Base-by-base conservation (phyloP, 1,284 basidiomycete genomes). In the Bjerkandera adusta region DNA sequence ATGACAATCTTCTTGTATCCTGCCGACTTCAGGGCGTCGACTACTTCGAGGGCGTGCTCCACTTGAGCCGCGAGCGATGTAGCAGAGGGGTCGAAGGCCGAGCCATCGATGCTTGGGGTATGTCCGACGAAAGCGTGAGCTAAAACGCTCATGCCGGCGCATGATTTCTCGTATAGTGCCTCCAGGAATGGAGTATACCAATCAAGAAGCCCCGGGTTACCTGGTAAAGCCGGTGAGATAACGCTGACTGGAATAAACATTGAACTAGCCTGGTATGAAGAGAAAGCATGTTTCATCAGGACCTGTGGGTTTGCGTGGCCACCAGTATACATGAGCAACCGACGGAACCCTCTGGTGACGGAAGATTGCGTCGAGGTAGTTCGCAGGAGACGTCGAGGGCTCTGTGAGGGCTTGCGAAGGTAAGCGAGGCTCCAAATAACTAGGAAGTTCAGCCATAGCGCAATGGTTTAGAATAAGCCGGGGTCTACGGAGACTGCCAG, bases 121-220 rank as follows among this genome's bases (percentile, higher is more conserved):
- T 79, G 79, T 37, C 75, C 75, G 12, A 83, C 60, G 58, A 80
- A 73, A 16, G 73, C 71, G 57, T 77, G 76, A 11, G 71, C 74
- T 13, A 83, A 60, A 33, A 83, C 74, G 11, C 75, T 72, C 16
- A 80, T 54, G 32, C 62, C 62, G 13, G 53, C 58, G 6, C 63
- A 64, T 11, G 59, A 62, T 32, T 66, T 63, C 13, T 62, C 55
- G 45, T 76, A 64, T 7, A 84, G 57, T 1, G 63, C 68, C 20
- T 70, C 67, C 15, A 85, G 66, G 55, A 83, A 85, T 8, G 72
- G 71, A 0, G 66, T 68, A 51, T 84, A 85, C 58, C 84, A 82
- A 26, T 77, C 71, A 24, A 78, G 51, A 11, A 81, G 60, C 1
- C 82, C 81, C 5, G 81, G 82, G 56, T 85, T 85, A 8, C 81